Base-by-base conservation (phyloP, 164 flowering plant genomes). In the Berberis thunbergii region DNA sequence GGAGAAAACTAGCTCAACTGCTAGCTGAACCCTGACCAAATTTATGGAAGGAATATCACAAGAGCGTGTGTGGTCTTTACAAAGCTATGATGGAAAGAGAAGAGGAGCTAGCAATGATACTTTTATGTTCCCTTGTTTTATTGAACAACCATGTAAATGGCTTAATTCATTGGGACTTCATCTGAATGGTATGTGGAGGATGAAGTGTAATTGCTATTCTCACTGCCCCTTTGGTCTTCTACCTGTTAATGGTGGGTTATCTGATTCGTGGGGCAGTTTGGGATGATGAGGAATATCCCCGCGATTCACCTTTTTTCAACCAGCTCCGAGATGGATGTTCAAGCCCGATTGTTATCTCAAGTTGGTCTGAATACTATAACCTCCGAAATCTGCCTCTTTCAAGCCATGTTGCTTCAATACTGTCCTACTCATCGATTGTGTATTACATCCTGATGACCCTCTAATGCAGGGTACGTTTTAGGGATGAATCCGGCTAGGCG, bases 61-160 rank as follows among this genome's bases (percentile, higher is more conserved):
- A 76, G 69, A 73, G 75, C 62, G 53, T 65, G 50, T 85, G 86
- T 67, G 83, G 86, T 4, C 81, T 77, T 57, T 80, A 79, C 80
- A 82, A 74, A 72, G 84, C 78, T 42, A 83, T 79, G 85, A 81
- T 81, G 85, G 86, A 79, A 70, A 83, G 84, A 70, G 85, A 81
- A 69, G 85, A 83, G 63, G 86, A 84, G 70, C 67, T 85, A 48
- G 80, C 76, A 2, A 78, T 78, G 80, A 82, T 12, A 79, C 81
- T 46, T 82, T 82, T 50, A 40, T 56, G 54, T 84, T 84, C 66
- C 81, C 82, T 1, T 80, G 81, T 68, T 67, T 67, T 59, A 67
- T 69, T 13, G 86, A 84, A 10, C 68, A 76, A 43, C 84, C 89
- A 43, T 84, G 86, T 65, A 79, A 76, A 63, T 84, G 89, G 86